Evolutionary conservation across 208 protist species (phyloP), one percentile per base, ranked within the genome.

Genomic region (Leishmania mexicana): DNA sequence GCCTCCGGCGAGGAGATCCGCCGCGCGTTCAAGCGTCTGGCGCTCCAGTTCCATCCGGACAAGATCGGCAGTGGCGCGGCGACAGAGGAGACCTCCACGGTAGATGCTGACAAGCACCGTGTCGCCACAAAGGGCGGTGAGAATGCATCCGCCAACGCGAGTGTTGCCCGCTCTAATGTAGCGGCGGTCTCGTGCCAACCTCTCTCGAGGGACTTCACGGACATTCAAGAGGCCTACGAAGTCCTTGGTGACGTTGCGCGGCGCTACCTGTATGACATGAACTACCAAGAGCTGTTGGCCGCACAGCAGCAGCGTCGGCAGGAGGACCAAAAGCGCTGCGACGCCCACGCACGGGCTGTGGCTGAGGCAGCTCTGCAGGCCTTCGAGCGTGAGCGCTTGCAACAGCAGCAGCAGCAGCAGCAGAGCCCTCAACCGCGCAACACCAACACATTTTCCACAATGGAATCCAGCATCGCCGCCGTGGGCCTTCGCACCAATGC

Each of bases 251-350:
- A 98, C 60, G 92, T 95, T 3, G 90, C 92, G 28, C 92, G 93
- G n/a, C 93, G 95, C 21, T 97, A 97, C 70, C 76, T 98, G 53
- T 98, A 97, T 79, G 95, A 98, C 76, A 81, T 96, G 75, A 94
- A 83, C 76, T 96, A 96, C 80, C 78, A 80, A 8, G 90, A 94
- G 62, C 53, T 88, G 53, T 38, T 86, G n/a, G 57, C 47, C 21
- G 5, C 64, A n/a, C 31, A 72, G 49, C 78, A 81, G 57, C 75
- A 86, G 58, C 76, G 79, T 31, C 60, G 79, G 58, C 64, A 76
- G n/a, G 83, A 85, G 78, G 81, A 84, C 49, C 73, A 40, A 81
- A 67, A 58, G 65, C 79, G 81, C 38, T 76, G 53, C 19, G 82
- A 76, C 28, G 76, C 70, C 6, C 83, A 79, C 42, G 38, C 58